These are phyloP conservation scores for Kandelia obovata DNA, from an alignment of 345 rosid species.

Conservation along the genomic window DNA sequence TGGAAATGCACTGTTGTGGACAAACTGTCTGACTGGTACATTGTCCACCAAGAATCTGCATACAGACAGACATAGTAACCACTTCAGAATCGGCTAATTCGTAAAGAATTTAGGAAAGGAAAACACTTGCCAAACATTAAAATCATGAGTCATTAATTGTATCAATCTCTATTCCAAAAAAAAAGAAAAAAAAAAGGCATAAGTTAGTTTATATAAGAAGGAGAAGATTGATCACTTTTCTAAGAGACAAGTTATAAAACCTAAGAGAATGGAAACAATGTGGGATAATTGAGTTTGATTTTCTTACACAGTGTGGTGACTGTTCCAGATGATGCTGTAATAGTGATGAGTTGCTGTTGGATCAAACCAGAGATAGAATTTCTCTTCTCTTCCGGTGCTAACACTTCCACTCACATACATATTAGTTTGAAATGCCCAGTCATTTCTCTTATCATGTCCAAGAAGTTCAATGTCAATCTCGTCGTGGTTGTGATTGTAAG, in stretches of 20 bases:
- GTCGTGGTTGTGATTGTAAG: conserved; percentile 68
- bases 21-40: conserved; percentile 72
- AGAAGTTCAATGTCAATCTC: conserved; percentile 88
- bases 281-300: background rate
- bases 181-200: too few relatives aligned
- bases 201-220: too few relatives aligned
- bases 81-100: too few relatives aligned
- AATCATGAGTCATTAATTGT: too few relatives aligned
- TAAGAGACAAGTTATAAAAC: background rate
- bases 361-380: conserved; percentile 90
- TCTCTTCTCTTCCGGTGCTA: conserved; percentile 83
- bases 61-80: too few relatives aligned
- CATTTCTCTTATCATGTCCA: conserved; percentile 73
- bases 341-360: conserved; percentile 67
- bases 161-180: too few relatives aligned
- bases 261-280: background rate
- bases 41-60: conserved; percentile 79
- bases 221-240: too few relatives aligned
- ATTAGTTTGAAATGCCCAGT: conserved; percentile 83
- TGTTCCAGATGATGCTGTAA: conserved; percentile 85
- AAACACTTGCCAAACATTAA: too few relatives aligned
- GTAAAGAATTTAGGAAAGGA: background rate
- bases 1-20: conserved; percentile 42
- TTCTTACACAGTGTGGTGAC: conserved; percentile 72
- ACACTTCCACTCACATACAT: conserved; percentile 75